Evolutionary conservation across 257 asterid species (phyloP), one percentile per base, ranked within the genome.

Genomic region (Henckelia pumila): DNA sequence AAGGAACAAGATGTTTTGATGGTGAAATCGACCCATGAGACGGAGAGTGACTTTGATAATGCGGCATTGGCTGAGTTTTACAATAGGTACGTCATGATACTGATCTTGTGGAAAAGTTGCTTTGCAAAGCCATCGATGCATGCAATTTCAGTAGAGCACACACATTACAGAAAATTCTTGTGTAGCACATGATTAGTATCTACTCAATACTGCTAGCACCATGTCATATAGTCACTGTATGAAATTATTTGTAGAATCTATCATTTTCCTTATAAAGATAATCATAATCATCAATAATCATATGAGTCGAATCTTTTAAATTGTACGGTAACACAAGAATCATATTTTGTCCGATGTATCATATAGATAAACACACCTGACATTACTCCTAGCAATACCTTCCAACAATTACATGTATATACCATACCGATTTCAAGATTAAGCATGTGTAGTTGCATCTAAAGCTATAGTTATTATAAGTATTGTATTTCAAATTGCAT

Each of bases 41-140:
- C 84, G 0, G 96, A 94, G 69, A 82, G 72, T 26, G 89, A 85
- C 62, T 76, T 83, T 20, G 98, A 94, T 65, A 76, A 78, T 30
- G 79, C 78, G n/a, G 84, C 76, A 61, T 66, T 94, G 73, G 75
- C 88, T 0, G 98, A 91, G 58, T 94, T 84, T 75, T 92, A 91
- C 75, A 91, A 86, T 70, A 89, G 96, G 99, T 89, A 83, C 8
- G 61, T 24, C 64, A 10, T 19, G 64, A 19, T 16, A 49, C 55
- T 16, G 7, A 47, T 47, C 55, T 47, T 47, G 21, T 17, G 55
- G 55, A 47, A 47, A 14, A 47, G 21, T 17, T 47, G 20, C 55
- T 47, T 47, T 16, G 55, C 17, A 47, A 47, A 47, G 8, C 55
- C 55, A 47, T 8, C 7, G 20, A 47, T 17, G 20, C 55, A 47